Percentiles rank a stretch among this genome's conserved stretches.
phyloP scores from a whole-genome alignment of 495 filamentous ascomycete species.

The Rhypophila decipiens region DNA sequence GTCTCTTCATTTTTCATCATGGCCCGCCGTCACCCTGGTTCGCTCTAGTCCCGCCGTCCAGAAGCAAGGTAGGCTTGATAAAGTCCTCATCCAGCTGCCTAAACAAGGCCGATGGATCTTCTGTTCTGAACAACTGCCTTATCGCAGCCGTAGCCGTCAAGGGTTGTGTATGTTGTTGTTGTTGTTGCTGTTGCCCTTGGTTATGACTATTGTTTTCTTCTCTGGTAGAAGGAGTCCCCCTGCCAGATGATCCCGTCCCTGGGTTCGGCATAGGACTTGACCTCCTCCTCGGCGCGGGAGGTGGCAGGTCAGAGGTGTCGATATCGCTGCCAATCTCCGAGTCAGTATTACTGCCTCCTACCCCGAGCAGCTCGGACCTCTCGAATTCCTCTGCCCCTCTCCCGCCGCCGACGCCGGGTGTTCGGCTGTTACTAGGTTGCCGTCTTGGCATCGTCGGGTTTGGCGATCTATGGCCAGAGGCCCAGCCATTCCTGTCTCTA shows the following conservation, averaged over 20 bases:
- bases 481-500: conserved; percentile 36
- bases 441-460: conserved; percentile 25
- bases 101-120: conserved; percentile 90
- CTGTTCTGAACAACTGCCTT: conserved; percentile 57
- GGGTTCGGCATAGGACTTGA: conserved; percentile 47
- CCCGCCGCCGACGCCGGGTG: conserved; percentile 36
- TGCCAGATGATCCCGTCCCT: conserved; percentile 7
- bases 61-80: conserved; percentile 86
- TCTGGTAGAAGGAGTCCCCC: no score
- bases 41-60: conserved; percentile 54
- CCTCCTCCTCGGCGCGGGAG: conserved; percentile 42
- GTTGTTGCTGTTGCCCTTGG: conserved; percentile 26
- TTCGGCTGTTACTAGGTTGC: conserved; percentile 28
- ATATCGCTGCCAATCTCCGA: conserved; percentile 58
- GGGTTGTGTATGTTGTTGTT: conserved; percentile 21
- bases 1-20: not conserved
- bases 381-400: conserved; percentile 46
- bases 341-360: conserved; percentile 53
- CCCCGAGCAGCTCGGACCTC: conserved; percentile 57
- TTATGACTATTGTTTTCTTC: not conserved
- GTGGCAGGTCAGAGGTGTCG: conserved; percentile 57
- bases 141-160: conserved; percentile 67
- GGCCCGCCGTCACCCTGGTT: conserved; percentile 9
- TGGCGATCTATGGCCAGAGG: conserved; percentile 48
- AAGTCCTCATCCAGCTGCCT: conserved; percentile 91